Percentiles rank a stretch among this genome's conserved stretches.
These are phyloP conservation scores for Ramaria rubella DNA, from an alignment of 768 basidiomycete species.

Conservation along the genomic window DNA sequence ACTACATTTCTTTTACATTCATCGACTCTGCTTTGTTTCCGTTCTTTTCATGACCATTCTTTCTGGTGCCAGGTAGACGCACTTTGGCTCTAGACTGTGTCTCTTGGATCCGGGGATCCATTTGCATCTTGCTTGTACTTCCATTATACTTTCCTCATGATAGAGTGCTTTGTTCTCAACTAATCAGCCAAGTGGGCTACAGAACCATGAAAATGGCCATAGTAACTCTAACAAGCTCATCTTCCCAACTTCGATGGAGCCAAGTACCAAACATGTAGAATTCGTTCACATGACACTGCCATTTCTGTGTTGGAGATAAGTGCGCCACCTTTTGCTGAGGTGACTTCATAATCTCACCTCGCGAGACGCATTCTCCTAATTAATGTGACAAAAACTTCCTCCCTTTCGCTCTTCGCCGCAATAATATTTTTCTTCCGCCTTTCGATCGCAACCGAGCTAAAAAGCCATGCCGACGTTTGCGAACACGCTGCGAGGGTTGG, in stretches of 20 bases:
- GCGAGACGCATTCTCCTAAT: too few relatives aligned
- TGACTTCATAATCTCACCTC: too few relatives aligned
- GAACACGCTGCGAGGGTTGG: constrained; percentile 89
- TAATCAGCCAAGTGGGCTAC: background rate
- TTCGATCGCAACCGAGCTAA: constrained; percentile 64
- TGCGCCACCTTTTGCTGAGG: too few relatives aligned
- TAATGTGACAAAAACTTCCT: constrained; percentile 78
- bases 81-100: background rate
- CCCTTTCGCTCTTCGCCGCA: constrained; percentile 65
- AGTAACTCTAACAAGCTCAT: too few relatives aligned
- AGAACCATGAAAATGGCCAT: too few relatives aligned
- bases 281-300: too few relatives aligned
- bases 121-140: background rate
- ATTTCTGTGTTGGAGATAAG: too few relatives aligned
- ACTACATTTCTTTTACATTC: background rate
- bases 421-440: constrained; percentile 67
- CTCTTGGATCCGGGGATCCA: background rate
- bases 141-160: background rate
- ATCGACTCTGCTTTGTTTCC: background rate
- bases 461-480: constrained; percentile 92
- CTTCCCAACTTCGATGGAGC: too few relatives aligned
- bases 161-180: background rate
- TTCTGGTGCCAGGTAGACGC: background rate
- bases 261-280: too few relatives aligned
- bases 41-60: background rate